Conservation (phyloP, 768 basidiomycete species). For the Pleurotus djamor region DNA sequence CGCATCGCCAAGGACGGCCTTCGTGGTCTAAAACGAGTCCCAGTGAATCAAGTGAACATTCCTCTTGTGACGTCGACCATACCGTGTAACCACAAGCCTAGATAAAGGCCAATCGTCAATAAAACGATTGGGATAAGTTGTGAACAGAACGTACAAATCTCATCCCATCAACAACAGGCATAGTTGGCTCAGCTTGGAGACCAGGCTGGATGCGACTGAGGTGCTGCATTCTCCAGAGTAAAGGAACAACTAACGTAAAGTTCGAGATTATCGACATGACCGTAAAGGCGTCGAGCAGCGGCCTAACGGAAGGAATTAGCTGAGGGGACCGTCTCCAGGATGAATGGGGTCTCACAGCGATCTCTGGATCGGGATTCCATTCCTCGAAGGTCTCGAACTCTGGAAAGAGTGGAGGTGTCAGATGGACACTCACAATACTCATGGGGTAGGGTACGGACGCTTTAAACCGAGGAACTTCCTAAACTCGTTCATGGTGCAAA, state of each 20-base stretch:
- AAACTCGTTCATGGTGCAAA: constrained; percentile 58
- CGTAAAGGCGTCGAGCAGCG: constrained; percentile 29
- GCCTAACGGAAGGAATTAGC: constrained; percentile 12
- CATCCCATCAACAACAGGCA: constrained; percentile 41
- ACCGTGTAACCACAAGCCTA: constrained; percentile 58
- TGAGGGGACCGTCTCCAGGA: background rate
- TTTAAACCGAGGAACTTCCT: constrained; percentile 46
- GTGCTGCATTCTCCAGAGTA: background rate
- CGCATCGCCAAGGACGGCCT: constrained; percentile 52
- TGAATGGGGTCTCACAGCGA: constrained; percentile 29
- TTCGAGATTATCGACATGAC: constrained; percentile 34
- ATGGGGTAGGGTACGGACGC: constrained; percentile 18
- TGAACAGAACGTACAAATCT: no score
- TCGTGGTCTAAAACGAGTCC: constrained; percentile 28
- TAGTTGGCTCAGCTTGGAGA: constrained; percentile 49
- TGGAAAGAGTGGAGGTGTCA: constrained; percentile 9
- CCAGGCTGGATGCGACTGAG: constrained; percentile 18
- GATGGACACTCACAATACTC: background rate
- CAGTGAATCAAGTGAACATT: constrained; percentile 9
- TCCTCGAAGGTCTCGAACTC: constrained; percentile 49
- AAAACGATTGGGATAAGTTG: no score
- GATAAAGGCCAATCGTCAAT: constrained; percentile 25
- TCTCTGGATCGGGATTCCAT: constrained; percentile 46
- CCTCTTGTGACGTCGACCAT: constrained; percentile 51
- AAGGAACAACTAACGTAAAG: constrained; percentile 21